Percentiles rank a stretch among this genome's conserved stretches.
phyloP scores from a whole-genome alignment of 768 basidiomycete species.

The Boletellus ananiceps region DNA sequence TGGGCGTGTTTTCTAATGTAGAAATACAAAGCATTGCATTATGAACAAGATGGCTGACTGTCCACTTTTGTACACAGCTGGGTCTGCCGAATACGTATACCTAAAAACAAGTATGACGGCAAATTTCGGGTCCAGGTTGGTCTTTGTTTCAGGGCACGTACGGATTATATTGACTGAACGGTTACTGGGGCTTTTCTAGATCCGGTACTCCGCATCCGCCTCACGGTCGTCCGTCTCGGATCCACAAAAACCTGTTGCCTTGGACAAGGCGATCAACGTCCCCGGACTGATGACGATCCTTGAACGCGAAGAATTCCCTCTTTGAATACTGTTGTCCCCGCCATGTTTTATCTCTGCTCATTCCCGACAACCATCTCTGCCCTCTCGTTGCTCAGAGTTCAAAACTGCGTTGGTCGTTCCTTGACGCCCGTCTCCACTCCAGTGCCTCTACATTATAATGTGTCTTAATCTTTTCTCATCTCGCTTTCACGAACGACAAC shows the following conservation, averaged over 20 bases:
- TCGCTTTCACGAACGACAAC: not conserved
- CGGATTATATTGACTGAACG: slow-evolving; percentile 1
- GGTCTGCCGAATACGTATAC: slow-evolving; percentile 55
- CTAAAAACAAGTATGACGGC: slow-evolving; percentile 45
- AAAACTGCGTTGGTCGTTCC: not conserved
- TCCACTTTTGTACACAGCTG: slow-evolving; percentile 40
- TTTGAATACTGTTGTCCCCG: slow-evolving; percentile 5
- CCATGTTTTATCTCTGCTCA: not conserved
- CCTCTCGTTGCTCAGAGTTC: too few species aligned
- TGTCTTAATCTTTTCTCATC: not conserved
- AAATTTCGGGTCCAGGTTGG: slow-evolving; percentile 60
- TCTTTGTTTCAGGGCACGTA: not conserved
- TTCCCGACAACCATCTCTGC: not conserved
- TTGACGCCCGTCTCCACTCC: not conserved
- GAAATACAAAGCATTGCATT: not conserved
- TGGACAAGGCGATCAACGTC: slow-evolving; percentile 56
- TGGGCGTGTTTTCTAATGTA: too few species aligned
- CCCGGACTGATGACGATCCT: slow-evolving; percentile 76
- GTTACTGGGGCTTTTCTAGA: slow-evolving; percentile 33
- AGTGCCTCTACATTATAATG: not conserved
- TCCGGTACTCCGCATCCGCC: slow-evolving; percentile 59
- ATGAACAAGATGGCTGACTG: slow-evolving; percentile 2
- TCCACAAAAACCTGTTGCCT: slow-evolving; percentile 56
- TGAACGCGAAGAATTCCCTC: slow-evolving; percentile 33
- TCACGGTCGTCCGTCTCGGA: slow-evolving; percentile 49